Conservation (phyloP, 805 yeast species). For the Metschnikowia baotianmanensis region DNA sequence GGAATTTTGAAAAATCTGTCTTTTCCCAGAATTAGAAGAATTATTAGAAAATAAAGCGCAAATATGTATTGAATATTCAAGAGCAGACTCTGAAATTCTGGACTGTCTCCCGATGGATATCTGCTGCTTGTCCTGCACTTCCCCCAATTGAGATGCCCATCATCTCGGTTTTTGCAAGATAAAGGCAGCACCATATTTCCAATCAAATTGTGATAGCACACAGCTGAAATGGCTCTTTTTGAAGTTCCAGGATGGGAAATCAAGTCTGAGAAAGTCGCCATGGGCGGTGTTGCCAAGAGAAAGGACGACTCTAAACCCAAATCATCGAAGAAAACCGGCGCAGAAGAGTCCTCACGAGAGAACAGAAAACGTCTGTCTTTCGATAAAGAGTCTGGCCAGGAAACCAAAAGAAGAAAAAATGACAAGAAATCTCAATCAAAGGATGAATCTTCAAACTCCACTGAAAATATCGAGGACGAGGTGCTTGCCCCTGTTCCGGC, state of each 20-base stretch:
- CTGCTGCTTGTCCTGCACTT: constrained; percentile 5
- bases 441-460: background rate
- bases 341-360: constrained; percentile 3
- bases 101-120: background rate
- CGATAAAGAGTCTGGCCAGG: constrained; percentile 2
- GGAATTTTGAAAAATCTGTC: too few relatives aligned
- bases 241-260: constrained; percentile 83
- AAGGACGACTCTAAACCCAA: constrained; percentile 23
- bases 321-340: constrained; percentile 8
- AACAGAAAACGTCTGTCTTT: constrained; percentile 9
- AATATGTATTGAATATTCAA: background rate
- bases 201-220: background rate
- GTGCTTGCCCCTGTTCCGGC: constrained; percentile 19
- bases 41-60: too few relatives aligned
- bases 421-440: background rate
- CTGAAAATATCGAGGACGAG: constrained; percentile 1
- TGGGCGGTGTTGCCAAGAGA: constrained; percentile 35
- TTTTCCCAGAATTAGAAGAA: too few relatives aligned
- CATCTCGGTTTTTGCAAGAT: background rate
- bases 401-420: constrained; percentile 1
- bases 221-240: constrained; percentile 58
- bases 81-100: background rate
- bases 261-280: constrained; percentile 49
- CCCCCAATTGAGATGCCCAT: constrained; percentile 7
- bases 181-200: background rate